Evolutionary conservation across 805 yeast genomes (phyloP).

Genomic region (Yarrowia deformans): DNA sequence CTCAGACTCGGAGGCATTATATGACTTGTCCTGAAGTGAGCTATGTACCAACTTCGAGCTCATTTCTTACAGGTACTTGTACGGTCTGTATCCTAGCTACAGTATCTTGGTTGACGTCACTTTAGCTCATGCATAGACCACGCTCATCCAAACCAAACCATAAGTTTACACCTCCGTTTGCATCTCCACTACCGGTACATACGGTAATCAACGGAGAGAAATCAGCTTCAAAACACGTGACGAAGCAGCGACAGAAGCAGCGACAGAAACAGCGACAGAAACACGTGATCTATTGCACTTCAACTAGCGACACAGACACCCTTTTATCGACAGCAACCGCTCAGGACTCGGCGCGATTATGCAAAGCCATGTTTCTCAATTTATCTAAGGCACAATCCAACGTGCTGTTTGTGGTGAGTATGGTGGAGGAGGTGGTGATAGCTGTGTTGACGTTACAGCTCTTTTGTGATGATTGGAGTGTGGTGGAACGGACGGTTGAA

Average conservation of each 20-base stretch:
- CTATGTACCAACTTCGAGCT: no score
- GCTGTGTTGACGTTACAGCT: no score
- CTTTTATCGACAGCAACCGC: no score
- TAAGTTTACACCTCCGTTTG: slow-evolving; percentile 16
- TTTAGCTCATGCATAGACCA: slow-evolving; percentile 19
- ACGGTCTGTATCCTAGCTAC: no score
- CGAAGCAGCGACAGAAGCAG: neutral
- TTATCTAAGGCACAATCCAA: slow-evolving; percentile 37
- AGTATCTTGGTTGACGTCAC: neutral
- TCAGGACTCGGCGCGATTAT: neutral
- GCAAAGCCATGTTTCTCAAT: slow-evolving; percentile 36
- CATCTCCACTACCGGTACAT: neutral
- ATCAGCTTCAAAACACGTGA: neutral
- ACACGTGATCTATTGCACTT: neutral
- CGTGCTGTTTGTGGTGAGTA: slow-evolving; percentile 38
- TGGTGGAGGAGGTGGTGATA: neutral
- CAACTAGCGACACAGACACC: neutral
- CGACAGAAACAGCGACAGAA: neutral
- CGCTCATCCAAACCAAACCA: slow-evolving; percentile 3
- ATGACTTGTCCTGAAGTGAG: no score
- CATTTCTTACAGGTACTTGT: no score
- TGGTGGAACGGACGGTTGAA: no score
- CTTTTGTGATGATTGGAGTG: no score
- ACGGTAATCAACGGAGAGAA: neutral
- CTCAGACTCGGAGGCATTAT: no score